Base-by-base conservation (phyloP, 2,329 filamentous ascomycete genomes). In the Domatiomyces catenatus region DNA sequence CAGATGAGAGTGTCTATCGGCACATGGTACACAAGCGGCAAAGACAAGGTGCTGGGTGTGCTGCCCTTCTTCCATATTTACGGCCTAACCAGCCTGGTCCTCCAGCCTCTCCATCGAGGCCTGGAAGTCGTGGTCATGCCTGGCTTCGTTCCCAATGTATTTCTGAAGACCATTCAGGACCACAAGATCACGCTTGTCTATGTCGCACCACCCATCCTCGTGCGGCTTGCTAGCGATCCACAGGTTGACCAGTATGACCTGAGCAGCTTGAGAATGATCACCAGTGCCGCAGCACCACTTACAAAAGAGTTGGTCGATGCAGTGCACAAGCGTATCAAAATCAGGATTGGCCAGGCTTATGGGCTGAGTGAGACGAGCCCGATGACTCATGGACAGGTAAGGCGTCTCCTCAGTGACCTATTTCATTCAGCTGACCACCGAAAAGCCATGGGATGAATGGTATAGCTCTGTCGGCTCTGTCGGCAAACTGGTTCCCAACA, bases 11-110 rank as follows among this genome's bases (percentile, higher is more conserved):
- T 70, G 50, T 69, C 79, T 42, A 76, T 75, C 0, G 70, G 74
- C 0, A 54, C 63, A 2, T 71, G 74, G 44, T 68, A 75, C 50
- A 48, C 49, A 15, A 79, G 79, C 8, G 72, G 79, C 48, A 75
- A 80, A 0, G 89, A 94, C 62, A 79, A 76, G 53, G 71, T 92
- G 20, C 66, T 95, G 2, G 86, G 84, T 1, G 83, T 94, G 50
- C 66, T 94, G 15, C 89, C 89, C 0, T 92, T 94, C 65, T 94
- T 88, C 68, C 88, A 94, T 63, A 89, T 94, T 54, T 94, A 94
- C 61, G 86, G 84, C 5, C 75, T 94, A 19, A 84, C 79, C 5
- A 83, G 79, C 58, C 75, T 88, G 42, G 72, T 93, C 28, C 79
- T 92, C 55, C 75, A 82, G 62, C 71, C 79, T 28, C 67, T 88